phyloP scores from a whole-genome alignment of 2,329 filamentous ascomycete genomes.

The Colletotrichum musae region DNA sequence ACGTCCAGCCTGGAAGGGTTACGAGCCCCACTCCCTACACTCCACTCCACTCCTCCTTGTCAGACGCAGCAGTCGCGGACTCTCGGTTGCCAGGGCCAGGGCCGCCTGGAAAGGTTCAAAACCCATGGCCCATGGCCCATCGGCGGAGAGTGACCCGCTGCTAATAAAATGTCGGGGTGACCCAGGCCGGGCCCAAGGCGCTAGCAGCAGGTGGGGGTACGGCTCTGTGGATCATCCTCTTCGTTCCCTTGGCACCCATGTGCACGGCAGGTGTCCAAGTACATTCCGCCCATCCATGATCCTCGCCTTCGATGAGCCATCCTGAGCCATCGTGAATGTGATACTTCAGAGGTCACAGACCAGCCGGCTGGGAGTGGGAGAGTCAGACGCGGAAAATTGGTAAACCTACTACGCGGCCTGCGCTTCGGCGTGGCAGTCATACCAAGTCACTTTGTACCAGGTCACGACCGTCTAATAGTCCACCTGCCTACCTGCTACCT shows the following conservation, averaged over 20 bases:
- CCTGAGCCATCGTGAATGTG: conserved; percentile 27
- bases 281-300: no score
- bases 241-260: conserved; percentile 2
- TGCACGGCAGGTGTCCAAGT: background rate
- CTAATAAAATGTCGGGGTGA: conserved; percentile 23
- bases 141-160: conserved; percentile 19
- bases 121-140: background rate
- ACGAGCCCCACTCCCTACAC: no score
- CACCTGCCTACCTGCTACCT: no score
- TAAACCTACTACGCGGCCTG: background rate
- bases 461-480: no score
- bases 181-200: background rate
- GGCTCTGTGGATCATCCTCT: conserved; percentile 33
- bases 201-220: conserved; percentile 23
- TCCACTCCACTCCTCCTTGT: no score
- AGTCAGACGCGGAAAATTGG: conserved; percentile 17
- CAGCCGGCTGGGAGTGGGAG: conserved; percentile 18
- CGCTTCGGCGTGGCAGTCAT: background rate
- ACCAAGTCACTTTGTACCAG: no score
- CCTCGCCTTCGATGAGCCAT: conserved; percentile 17
- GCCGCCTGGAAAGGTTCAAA: background rate
- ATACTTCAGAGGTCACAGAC: conserved; percentile 24
- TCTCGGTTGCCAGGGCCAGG: background rate
- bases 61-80: no score
- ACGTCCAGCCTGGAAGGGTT: no score